These are phyloP conservation scores for Cubamyces lactineus DNA, from an alignment of 768 basidiomycete genomes.

Conservation along the genomic window DNA sequence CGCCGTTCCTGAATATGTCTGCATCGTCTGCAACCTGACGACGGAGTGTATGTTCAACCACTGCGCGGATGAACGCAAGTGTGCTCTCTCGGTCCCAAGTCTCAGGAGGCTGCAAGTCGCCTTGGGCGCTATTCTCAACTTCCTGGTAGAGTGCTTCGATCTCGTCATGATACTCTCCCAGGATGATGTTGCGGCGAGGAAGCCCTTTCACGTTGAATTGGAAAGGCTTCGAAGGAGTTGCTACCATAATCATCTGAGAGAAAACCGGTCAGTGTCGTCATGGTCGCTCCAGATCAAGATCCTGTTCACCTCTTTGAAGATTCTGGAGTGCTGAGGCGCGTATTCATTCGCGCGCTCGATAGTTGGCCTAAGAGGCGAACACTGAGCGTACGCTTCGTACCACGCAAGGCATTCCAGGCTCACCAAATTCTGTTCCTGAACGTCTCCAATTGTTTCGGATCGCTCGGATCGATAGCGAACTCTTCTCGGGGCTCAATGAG, in stretches of 20 bases:
- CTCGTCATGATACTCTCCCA: constrained; percentile 42
- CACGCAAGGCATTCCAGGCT: background rate
- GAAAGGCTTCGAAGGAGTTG: constrained; percentile 37
- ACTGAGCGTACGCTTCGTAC: background rate
- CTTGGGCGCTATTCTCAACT: constrained; percentile 38
- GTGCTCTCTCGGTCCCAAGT: constrained; percentile 32
- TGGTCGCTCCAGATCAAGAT: no score
- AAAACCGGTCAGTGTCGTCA: background rate
- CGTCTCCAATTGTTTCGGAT: constrained; percentile 33
- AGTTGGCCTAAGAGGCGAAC: constrained; percentile 26
- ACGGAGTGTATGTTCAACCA: constrained; percentile 39
- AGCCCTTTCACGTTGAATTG: constrained; percentile 38
- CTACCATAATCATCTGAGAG: constrained; percentile 39
- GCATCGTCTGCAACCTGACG: constrained; percentile 36
- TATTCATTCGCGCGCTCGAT: constrained; percentile 44
- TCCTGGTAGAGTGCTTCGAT: constrained; percentile 43
- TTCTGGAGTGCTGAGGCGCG: constrained; percentile 50
- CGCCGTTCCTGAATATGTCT: constrained; percentile 45
- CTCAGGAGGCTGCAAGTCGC: constrained; percentile 33
- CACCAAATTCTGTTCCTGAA: constrained; percentile 44
- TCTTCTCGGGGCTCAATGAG: constrained; percentile 40
- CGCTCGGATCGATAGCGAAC: constrained; percentile 36
- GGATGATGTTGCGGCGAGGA: constrained; percentile 31
- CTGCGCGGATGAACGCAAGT: constrained; percentile 36
- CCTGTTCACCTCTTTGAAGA: constrained; percentile 48